Evolutionary conservation across 1,139 yeast species (phyloP), one percentile per base, ranked within the genome.

Genomic region (Diutina mesorugosa): DNA sequence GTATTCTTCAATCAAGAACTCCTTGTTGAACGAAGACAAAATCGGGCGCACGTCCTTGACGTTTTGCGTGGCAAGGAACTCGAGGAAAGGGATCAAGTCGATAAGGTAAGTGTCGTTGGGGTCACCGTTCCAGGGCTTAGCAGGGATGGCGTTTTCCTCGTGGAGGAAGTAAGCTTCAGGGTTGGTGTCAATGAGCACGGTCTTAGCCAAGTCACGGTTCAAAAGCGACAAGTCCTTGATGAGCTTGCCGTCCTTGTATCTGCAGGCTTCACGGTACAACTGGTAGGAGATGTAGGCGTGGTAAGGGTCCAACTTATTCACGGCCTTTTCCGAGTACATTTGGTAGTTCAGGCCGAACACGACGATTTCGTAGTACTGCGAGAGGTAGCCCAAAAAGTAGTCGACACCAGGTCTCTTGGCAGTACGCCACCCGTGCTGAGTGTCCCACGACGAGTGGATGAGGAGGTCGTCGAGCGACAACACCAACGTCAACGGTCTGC

Each of bases 381-480:
- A 88, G 65, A 93, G 78, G 72, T 93, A 93, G 46, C 96, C 96
- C 69, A 93, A 76, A 74, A 93, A 93, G 77, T 95, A 95, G 72
- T 95, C 99, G 60, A 90, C 84, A 59, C 99, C 99, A 51, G 99
- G 99, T 75, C 99, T 88, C 78, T 95, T 95, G 52, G 96, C 98
- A 26, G 98, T 93, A 74, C 96, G 85, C 99, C 99, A 93, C 57
- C 99, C 99, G 67, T 85, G 80, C 70, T 89, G 84, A 63, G 90
- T 84, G 59, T 88, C 83, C 99, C 99, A 93, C 60, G 86, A 89
- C 54, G 96, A 85, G 71, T 93, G 97, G 60, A 91, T 83, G 68
- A 93, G 79, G 60, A 93, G 76, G 67, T 93, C 99, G 64, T 93
- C 99, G 65, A 93, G 79, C 32, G 90, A 86, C 62, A 93, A 72